These are phyloP conservation scores for Litchi chinensis DNA, from an alignment of 345 rosid species.

Conservation along the genomic window DNA sequence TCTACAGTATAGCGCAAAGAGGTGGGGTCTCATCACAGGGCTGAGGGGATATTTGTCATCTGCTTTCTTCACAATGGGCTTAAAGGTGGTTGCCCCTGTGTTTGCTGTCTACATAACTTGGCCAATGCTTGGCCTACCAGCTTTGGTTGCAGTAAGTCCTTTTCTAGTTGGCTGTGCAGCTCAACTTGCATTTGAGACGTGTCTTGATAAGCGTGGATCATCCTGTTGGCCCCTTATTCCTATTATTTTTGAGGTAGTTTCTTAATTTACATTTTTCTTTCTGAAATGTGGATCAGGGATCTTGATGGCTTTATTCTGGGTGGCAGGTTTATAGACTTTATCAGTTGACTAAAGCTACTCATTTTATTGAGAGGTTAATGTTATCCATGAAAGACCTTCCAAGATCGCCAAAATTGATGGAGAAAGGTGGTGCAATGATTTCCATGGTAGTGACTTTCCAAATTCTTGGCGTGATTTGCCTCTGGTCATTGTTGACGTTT, in stretches of 20 bases:
- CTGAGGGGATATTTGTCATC: constrained; percentile 72
- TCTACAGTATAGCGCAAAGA: constrained; percentile 75
- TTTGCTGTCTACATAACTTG: constrained; percentile 61
- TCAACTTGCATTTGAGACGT: constrained; percentile 63
- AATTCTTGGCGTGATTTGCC: constrained; percentile 70
- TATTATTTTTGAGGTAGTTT: constrained; percentile 76
- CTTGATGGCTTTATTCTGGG: constrained; percentile 22
- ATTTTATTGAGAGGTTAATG: constrained; percentile 75
- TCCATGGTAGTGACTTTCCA: constrained; percentile 72
- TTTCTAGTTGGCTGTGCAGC: constrained; percentile 71
- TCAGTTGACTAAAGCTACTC: constrained; percentile 79
- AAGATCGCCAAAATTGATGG: constrained; percentile 43
- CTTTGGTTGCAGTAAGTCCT: constrained; percentile 67
- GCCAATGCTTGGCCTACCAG: constrained; percentile 71
- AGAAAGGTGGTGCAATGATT: constrained; percentile 59
- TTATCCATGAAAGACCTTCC: constrained; percentile 62
- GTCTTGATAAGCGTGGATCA: constrained; percentile 54
- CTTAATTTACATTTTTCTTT: background rate
- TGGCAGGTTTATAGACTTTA: constrained; percentile 77
- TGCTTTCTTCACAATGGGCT: constrained; percentile 59
- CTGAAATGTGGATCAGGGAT: constrained; percentile 16
- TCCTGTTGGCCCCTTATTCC: constrained; percentile 90
- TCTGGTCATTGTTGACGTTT: constrained; percentile 81
- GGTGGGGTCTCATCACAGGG: constrained; percentile 92
- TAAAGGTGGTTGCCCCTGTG: constrained; percentile 64